phyloP scores from a whole-genome alignment of 2,329 filamentous ascomycete genomes.

The Phialophora macrospora region DNA sequence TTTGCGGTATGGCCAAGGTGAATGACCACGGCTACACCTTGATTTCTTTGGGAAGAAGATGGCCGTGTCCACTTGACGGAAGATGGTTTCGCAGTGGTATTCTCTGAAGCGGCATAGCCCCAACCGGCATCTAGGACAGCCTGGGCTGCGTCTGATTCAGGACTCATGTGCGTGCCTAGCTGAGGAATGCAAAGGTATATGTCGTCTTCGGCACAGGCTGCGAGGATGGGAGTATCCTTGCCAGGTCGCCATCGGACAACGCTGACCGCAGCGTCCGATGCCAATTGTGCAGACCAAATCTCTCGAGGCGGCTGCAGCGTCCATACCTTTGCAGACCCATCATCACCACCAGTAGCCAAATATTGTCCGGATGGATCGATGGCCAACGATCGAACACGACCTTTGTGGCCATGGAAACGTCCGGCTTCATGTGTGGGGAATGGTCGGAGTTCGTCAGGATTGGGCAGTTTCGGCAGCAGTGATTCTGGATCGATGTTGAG shows the following conservation, averaged over 20 bases:
- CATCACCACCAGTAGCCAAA: constrained; percentile 90
- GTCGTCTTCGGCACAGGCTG: constrained; percentile 81
- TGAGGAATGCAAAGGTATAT: constrained; percentile 83
- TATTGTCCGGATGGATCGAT: constrained; percentile 85
- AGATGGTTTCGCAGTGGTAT: constrained; percentile 62
- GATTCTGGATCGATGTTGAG: constrained; percentile 96
- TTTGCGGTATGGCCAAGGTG: constrained; percentile 82
- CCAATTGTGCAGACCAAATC: constrained; percentile 81
- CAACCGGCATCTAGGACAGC: constrained; percentile 86
- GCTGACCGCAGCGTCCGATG: constrained; percentile 75
- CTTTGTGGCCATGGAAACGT: constrained; percentile 85
- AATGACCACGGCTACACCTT: constrained; percentile 76
- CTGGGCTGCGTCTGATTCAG: constrained; percentile 67
- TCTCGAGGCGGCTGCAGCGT: constrained; percentile 83
- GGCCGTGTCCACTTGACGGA: constrained; percentile 81
- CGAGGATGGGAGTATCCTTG: constrained; percentile 78
- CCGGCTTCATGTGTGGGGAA: constrained; percentile 91
- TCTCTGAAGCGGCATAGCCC: constrained; percentile 72
- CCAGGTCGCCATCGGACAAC: constrained; percentile 87
- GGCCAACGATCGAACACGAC: constrained; percentile 80
- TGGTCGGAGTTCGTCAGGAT: constrained; percentile 88
- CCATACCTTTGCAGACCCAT: constrained; percentile 91
- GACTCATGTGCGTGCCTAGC: constrained; percentile 44
- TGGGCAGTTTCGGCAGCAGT: constrained; percentile 87
- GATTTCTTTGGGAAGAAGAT: constrained; percentile 71